Conservation (phyloP, 2,329 filamentous ascomycete genomes). For the Knufia petricola region DNA sequence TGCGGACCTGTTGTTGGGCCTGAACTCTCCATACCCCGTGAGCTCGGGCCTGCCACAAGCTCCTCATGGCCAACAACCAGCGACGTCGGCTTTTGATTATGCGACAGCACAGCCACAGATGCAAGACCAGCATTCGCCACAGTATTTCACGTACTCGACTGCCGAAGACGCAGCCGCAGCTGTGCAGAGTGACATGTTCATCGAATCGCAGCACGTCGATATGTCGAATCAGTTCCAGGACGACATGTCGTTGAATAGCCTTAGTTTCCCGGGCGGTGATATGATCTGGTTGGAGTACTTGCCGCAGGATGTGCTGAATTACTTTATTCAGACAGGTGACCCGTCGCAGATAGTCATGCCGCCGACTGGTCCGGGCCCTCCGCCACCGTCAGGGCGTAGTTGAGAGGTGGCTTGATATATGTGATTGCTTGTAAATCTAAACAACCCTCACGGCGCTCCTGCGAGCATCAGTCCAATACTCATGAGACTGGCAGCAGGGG, state of each 20-base stretch:
- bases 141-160: background rate
- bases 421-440: too few species aligned
- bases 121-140: conserved; percentile 14
- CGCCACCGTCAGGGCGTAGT: too few species aligned
- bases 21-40: conserved; percentile 37
- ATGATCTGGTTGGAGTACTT: conserved; percentile 70
- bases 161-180: background rate
- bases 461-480: too few species aligned
- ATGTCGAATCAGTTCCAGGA: conserved; percentile 38
- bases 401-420: too few species aligned
- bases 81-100: conserved; percentile 16
- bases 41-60: conserved; percentile 13
- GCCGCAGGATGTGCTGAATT: conserved; percentile 54
- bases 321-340: conserved; percentile 34
- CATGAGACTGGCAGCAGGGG: too few species aligned
- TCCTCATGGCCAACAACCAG: conserved; percentile 21
- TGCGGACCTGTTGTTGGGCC: conserved; percentile 40
- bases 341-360: background rate
- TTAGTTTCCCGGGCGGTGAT: conserved; percentile 46
- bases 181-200: conserved; percentile 47
- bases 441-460: too few species aligned
- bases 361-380: background rate
- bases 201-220: conserved; percentile 68
- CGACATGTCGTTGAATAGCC: conserved; percentile 14
- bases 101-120: background rate